Conservation (phyloP, 2,329 filamentous ascomycete genomes). For the Diaporthe vaccinii region DNA sequence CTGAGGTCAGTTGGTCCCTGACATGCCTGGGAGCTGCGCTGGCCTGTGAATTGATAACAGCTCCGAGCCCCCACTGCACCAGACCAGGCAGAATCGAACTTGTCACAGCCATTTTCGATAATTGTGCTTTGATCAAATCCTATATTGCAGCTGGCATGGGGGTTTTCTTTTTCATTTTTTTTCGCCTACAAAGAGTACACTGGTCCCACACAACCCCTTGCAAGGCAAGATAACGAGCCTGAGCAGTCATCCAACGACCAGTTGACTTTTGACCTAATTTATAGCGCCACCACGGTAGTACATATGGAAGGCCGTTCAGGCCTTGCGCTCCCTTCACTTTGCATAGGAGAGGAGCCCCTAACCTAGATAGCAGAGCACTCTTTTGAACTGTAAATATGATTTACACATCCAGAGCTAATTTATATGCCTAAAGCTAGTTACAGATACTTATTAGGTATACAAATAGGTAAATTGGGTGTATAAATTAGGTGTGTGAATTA, state of each 20-base stretch:
- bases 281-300: neutral
- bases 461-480: no score
- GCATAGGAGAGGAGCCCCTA: no score
- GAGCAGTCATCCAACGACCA: constrained; percentile 2
- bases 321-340: no score
- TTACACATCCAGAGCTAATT: no score
- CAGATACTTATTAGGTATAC: no score
- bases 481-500: no score
- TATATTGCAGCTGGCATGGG: neutral
- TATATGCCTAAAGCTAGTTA: no score
- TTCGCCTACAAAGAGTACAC: neutral
- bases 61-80: neutral
- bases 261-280: neutral
- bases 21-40: constrained; percentile 1
- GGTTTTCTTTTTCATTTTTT: no score
- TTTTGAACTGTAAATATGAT: no score
- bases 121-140: neutral
- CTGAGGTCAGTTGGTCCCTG: neutral
- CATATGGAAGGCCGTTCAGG: no score
- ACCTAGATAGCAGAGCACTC: no score
- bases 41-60: neutral
- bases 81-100: no score
- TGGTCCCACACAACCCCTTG: neutral
- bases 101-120: neutral
- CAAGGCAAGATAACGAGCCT: neutral